Percentiles rank a stretch among this genome's conserved stretches.
Conservation (phyloP, 139 green algal genomes). For the Volvox reticuliferus region DNA sequence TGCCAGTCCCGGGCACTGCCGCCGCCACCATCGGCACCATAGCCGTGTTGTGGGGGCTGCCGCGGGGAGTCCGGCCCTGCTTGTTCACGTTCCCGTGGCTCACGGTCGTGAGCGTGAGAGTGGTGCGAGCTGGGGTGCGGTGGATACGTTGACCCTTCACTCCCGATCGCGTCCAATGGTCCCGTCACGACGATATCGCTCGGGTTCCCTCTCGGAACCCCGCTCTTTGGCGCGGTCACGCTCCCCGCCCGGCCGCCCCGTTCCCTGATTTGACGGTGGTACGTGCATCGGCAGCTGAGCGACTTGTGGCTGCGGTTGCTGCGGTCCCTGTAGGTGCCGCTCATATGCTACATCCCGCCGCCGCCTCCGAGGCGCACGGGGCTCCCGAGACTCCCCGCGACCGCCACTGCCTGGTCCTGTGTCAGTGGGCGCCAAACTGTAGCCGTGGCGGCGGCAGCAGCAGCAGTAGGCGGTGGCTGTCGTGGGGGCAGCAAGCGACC, state of each 20-base stretch:
- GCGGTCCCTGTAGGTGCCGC: conserved; percentile 18
- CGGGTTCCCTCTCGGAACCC: not conserved
- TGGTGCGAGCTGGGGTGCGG: not conserved
- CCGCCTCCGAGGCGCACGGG: not conserved
- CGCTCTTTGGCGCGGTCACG: not conserved
- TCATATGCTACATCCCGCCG: conserved; percentile 17
- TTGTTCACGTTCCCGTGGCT: not conserved
- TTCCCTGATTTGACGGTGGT: not conserved
- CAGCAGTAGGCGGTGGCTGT: not conserved
- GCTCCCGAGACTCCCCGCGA: not conserved
- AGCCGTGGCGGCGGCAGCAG: not conserved
- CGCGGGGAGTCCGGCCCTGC: not conserved
- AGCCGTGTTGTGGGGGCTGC: not conserved
- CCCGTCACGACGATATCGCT: not conserved
- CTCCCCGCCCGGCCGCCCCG: not conserved
- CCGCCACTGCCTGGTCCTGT: not conserved
- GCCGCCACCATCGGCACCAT: not conserved
- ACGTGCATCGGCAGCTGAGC: not conserved
- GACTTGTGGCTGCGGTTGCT: conserved; percentile 10
- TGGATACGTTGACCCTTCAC: not conserved
- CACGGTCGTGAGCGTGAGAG: not conserved
- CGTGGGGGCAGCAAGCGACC: too few species aligned
- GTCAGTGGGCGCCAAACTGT: conserved; percentile 4
- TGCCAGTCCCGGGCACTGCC: conserved; percentile 11
- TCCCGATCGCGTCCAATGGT: not conserved